These are phyloP conservation scores for Phytophthora meadii DNA, from an alignment of 352 stramenopile species.

Conservation along the genomic window DNA sequence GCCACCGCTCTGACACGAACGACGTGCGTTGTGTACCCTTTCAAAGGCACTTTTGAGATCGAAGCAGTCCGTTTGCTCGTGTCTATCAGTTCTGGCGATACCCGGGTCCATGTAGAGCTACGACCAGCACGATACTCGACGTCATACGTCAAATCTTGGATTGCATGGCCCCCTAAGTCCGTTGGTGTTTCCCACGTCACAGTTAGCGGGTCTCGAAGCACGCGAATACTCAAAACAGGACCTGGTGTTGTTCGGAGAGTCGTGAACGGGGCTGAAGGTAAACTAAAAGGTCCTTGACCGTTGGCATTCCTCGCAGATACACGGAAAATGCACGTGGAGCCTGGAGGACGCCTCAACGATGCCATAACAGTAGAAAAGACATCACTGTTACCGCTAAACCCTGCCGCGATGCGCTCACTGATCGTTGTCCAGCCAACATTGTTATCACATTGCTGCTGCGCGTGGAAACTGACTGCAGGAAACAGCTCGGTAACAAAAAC, in stretches of 20 bases:
- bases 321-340: constrained; percentile 61
- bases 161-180: constrained; percentile 26
- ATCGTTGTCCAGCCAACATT: constrained; percentile 60
- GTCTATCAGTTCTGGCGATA: constrained; percentile 8
- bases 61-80: constrained; percentile 15
- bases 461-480: constrained; percentile 45
- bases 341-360: constrained; percentile 42
- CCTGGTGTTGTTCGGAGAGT: constrained; percentile 37
- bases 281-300: constrained; percentile 60
- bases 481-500: constrained; percentile 43
- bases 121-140: constrained; percentile 45
- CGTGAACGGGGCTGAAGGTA: constrained; percentile 39
- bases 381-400: constrained; percentile 24
- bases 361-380: constrained; percentile 32
- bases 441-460: constrained; percentile 59
- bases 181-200: constrained; percentile 51
- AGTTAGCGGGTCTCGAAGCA: constrained; percentile 34
- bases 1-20: constrained; percentile 50
- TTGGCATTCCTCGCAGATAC: constrained; percentile 61
- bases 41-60: constrained; percentile 18
- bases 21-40: constrained; percentile 51
- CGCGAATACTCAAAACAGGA: constrained; percentile 21
- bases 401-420: constrained; percentile 33
- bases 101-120: constrained; percentile 58
- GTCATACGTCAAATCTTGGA: constrained; percentile 41